Evolutionary conservation across 495 filamentous ascomycete genomes (phyloP).

Genomic region (Gamarada debralockiae): DNA sequence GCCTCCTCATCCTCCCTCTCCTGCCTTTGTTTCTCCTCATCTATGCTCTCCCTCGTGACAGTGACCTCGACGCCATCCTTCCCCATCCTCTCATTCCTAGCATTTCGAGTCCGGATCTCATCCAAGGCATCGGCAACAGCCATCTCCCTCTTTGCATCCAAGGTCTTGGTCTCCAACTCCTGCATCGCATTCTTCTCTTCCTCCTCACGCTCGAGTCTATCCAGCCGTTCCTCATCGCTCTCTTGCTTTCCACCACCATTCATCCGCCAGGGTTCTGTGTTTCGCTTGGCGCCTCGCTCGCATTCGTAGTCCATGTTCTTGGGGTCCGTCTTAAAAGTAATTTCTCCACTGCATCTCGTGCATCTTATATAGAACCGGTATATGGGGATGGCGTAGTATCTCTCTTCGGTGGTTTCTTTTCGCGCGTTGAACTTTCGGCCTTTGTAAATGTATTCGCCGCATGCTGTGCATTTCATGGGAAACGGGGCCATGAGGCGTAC

Average conservation of each 20-base stretch:
- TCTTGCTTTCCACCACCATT: constrained; percentile 57
- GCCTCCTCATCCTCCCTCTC: constrained; percentile 87
- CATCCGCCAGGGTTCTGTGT: constrained; percentile 87
- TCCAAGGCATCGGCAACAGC: constrained; percentile 93
- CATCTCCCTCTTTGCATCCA: constrained; percentile 97
- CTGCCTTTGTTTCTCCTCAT: constrained; percentile 56
- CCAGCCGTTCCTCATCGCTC: constrained; percentile 84
- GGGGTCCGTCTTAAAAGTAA: constrained; percentile 93
- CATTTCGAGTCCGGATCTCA: constrained; percentile 90
- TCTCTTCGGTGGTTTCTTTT: constrained; percentile 90
- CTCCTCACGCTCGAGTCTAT: constrained; percentile 76
- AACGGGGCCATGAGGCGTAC: constrained; percentile 98
- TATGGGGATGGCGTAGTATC: constrained; percentile 84
- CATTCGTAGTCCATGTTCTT: constrained; percentile 91
- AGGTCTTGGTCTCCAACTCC: constrained; percentile 75
- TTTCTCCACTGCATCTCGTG: constrained; percentile 83
- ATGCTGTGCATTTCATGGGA: constrained; percentile 84
- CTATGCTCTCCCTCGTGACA: constrained; percentile 43
- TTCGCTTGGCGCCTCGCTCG: constrained; percentile 83
- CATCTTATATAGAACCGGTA: constrained; percentile 95
- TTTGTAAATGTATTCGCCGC: constrained; percentile 96
- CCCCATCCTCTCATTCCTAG: constrained; percentile 71
- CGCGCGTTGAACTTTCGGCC: constrained; percentile 96
- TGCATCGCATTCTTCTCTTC: constrained; percentile 69
- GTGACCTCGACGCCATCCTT: constrained; percentile 49